Evolutionary conservation across 495 filamentous ascomycete genomes (phyloP), one percentile per base, ranked within the genome.

Genomic region (Penicillium longicatenatum): DNA sequence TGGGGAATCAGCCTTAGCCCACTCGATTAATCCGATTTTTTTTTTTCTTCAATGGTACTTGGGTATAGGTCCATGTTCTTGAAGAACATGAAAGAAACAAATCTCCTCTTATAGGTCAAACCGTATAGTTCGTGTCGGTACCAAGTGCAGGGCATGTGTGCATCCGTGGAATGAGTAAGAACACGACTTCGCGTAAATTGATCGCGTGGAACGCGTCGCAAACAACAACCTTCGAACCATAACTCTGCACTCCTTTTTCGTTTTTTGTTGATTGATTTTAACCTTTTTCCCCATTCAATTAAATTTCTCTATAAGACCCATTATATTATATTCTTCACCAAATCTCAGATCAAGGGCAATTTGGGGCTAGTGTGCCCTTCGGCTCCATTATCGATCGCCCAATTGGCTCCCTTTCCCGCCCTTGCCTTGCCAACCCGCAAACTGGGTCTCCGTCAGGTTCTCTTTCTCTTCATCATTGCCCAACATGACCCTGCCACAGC

Each of bases 401-500:
- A 52, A 52, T 52, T 69, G 66, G 43, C 55, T 62, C 60, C 50
- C 59, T 62, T 65, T 60, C 59, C 70, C 69, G 67, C 66, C 69
- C 66, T 71, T 65, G 54, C 63, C 52, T 46, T 55, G 21, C 50
- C 37, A 49, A 33, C 55, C 45, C 44, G 35, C 44, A 49, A 35
- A 39, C 42, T 30, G 46, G 53, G 59, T 35, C 59, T 62, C 57
- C 46, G 54, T 50, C 54, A 22, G 44, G 35, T 62, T 63, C 54
- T 53, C 37, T 59, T 55, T 11, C 7, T 54, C 24, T 20, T 59
- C 58, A 46, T 29, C 53, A 45, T 57, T 57, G 33, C 57, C 54
- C 59, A 67, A 58, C 65, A 78, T 78, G 75, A 64, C 70, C 59
- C 55, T 66, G 35, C 62, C 64, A 46, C 68, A 67, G 51, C 68